Percentiles rank a stretch among this genome's conserved stretches.
phyloP scores from a whole-genome alignment of 805 yeast genomes.

The Grigorovia transvaalensis region DNA sequence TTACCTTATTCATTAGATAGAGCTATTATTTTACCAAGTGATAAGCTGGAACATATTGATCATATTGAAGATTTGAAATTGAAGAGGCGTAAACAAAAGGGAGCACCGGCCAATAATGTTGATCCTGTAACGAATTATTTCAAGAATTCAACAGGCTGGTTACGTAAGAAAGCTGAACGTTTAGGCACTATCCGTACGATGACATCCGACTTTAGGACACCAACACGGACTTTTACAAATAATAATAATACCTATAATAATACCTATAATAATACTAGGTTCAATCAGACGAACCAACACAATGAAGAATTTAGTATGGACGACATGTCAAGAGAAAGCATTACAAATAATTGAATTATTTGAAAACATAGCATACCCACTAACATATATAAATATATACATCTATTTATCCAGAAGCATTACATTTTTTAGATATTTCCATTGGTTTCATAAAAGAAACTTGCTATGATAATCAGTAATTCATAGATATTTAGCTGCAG shows the following conservation, averaged over 20 bases:
- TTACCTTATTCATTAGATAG: constrained; percentile 88
- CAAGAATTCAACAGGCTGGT: constrained; percentile 11
- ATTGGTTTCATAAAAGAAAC: too few species aligned
- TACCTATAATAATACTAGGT: neutral
- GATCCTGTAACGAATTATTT: constrained; percentile 26
- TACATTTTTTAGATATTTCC: neutral
- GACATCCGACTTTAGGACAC: neutral
- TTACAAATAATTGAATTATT: neutral
- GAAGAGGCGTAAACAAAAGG: neutral
- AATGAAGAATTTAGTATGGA: constrained; percentile 1
- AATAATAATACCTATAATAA: neutral
- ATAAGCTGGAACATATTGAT: constrained; percentile 53
- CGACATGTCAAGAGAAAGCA: neutral
- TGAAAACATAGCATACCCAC: neutral
- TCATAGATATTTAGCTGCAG: too few species aligned
- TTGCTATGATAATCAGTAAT: too few species aligned
- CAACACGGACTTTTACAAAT: neutral
- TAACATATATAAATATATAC: too few species aligned
- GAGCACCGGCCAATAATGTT: constrained; percentile 1
- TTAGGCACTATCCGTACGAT: neutral
- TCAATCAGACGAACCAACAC: neutral
- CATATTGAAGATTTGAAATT: constrained; percentile 36
- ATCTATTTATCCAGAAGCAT: neutral
- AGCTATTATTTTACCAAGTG: constrained; percentile 79
- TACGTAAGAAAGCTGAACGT: constrained; percentile 2